Percentiles rank a stretch among this genome's conserved stretches.
Evolutionary conservation across 371 early-diverging fungal genomes (phyloP).

Genomic region (Apophysomyces variabilis): DNA sequence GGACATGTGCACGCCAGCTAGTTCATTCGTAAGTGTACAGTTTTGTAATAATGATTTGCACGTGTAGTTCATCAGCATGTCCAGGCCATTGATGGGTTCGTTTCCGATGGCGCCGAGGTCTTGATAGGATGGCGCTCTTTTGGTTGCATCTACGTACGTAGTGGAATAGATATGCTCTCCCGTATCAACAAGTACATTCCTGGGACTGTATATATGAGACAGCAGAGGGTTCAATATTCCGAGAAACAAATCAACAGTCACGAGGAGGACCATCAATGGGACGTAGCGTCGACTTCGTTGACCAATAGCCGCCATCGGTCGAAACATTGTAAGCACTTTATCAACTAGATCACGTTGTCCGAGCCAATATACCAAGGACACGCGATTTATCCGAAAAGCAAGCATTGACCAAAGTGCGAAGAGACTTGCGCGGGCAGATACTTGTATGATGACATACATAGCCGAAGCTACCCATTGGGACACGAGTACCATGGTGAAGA

Average conservation of each 20-base stretch:
- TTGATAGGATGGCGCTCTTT: neutral
- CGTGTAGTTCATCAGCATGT: neutral
- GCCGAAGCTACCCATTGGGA: neutral
- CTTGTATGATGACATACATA: neutral
- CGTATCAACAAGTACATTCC: neutral
- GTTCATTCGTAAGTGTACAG: neutral
- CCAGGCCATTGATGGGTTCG: neutral
- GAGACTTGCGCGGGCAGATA: neutral
- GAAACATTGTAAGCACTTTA: neutral
- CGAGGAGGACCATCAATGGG: neutral
- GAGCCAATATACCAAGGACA: neutral
- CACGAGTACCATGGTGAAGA: neutral
- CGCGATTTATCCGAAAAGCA: neutral
- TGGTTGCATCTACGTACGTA: neutral
- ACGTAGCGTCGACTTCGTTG: neutral
- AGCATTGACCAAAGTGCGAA: neutral
- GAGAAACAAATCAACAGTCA: neutral
- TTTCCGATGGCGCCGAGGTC: neutral
- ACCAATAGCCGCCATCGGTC: neutral
- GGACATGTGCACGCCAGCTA: neutral
- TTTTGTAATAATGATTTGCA: neutral
- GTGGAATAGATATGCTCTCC: neutral
- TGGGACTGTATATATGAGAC: neutral
- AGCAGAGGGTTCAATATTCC: neutral
- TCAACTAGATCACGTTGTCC: neutral